Base-by-base conservation (phyloP, 371 early-diverging fungal species). In the Mucor lusitanicus region DNA sequence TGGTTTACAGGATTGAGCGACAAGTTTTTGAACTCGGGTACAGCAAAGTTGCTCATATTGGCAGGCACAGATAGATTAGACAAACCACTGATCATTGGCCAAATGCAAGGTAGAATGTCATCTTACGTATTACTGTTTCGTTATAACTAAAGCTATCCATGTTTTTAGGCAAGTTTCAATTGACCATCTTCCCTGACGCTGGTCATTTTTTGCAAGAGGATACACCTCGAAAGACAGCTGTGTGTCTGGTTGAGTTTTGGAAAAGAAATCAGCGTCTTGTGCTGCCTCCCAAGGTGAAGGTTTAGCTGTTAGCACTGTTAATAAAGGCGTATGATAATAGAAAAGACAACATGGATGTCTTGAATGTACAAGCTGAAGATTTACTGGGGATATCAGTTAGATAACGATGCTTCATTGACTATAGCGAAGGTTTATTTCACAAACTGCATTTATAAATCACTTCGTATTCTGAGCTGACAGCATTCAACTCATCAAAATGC, bases 131-230 rank as follows among this genome's bases (percentile, higher is more conserved):
- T 25, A 13, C 4, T 27, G 5, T 15, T 27, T 13, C 12, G 37
- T 23, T 13, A 66, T 19, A 9, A 3, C 54, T 19, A 13, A n/a
- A 28, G 39, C 13, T 19, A 0, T 64, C 3, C 21, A 48, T 6
- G 19, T 13, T 1, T 6, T 25, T 19, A 65, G 90, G 90, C 53
- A 92, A 91, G 76, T 98, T 96, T 72, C 97, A 98, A 76, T 65
- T 97, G 59, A 79, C 85, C 21, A 84, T 98, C 2, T 85, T 94
- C 40, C 92, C 91, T 4, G 92, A 93, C 9, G 87, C 91, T 12
- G 96, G 96, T 5, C 98, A 98, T 69, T 87, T 87, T 48, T 81
- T 98, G 23, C 97, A 97, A 69, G 98, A 98, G 70, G 98, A 98
- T 70, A 84, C 80, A 6, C 97, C 98, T 0, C 82, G 83, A 1